Evolutionary conservation across 139 green algal species (phyloP).

Genomic region (Chara braunii): DNA sequence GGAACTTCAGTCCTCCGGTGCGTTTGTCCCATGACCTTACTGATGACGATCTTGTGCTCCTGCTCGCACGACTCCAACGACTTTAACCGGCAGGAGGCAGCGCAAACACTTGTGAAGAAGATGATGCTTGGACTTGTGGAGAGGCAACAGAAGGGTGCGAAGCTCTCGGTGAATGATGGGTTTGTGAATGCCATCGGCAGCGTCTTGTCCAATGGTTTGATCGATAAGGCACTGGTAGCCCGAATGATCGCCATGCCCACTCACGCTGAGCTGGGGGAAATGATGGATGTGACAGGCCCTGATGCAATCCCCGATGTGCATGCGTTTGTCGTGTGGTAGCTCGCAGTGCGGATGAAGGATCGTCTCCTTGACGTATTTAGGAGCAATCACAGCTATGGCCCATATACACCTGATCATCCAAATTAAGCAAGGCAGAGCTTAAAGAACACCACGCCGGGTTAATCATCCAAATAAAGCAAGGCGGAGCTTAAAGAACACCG

Average conservation of each 20-base stretch:
- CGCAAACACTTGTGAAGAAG: slow-evolving; percentile 65
- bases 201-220: slow-evolving; percentile 11
- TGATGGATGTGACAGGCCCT: slow-evolving; percentile 63
- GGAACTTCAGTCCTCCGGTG: slow-evolving; percentile 88
- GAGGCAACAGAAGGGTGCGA: slow-evolving; percentile 2
- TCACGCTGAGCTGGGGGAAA: slow-evolving; percentile 64
- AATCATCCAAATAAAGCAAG: slow-evolving; percentile 52
- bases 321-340: slow-evolving; percentile 55
- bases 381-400: slow-evolving; percentile 38
- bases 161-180: slow-evolving; percentile 12
- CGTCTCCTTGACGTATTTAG: too few relatives aligned
- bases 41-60: slow-evolving; percentile 80
- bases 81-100: slow-evolving; percentile 81
- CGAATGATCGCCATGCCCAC: slow-evolving; percentile 58
- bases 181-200: slow-evolving; percentile 27
- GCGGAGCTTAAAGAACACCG: slow-evolving; percentile 75
- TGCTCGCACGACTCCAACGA: slow-evolving; percentile 87
- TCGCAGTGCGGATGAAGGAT: slow-evolving; percentile 62
- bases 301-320: slow-evolving; percentile 53
- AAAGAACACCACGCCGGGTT: slow-evolving; percentile 67
- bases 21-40: slow-evolving; percentile 59
- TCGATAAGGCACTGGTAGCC: slow-evolving; percentile 38
- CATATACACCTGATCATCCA: slow-evolving; percentile 51
- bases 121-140: slow-evolving; percentile 62
- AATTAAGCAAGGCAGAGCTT: slow-evolving; percentile 60